phyloP scores from a whole-genome alignment of 1,139 yeast genomes.

The Candida anutae region DNA sequence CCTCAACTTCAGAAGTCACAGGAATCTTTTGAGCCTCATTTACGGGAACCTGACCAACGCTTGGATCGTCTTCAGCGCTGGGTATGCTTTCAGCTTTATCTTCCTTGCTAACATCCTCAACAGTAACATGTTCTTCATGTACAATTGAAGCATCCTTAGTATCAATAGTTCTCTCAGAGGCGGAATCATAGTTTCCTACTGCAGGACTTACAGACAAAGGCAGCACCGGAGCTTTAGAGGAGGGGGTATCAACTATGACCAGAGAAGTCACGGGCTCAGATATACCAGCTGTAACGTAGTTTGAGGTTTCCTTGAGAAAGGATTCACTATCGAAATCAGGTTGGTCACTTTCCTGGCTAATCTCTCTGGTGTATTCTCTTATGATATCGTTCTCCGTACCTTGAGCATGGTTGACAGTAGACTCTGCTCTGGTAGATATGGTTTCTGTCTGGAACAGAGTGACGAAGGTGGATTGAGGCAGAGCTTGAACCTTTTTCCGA shows the following conservation, averaged over 20 bases:
- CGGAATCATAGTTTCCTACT: not conserved
- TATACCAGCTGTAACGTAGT: too few species aligned
- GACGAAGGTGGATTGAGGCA: slow-evolving; percentile 19
- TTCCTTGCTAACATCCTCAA: not conserved
- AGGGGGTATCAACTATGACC: not conserved
- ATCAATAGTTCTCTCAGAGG: not conserved
- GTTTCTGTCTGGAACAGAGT: slow-evolving; percentile 3
- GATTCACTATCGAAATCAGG: slow-evolving; percentile 13
- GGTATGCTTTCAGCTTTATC: slow-evolving; percentile 1
- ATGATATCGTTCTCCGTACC: slow-evolving; percentile 7
- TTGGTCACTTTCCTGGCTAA: slow-evolving; percentile 10
- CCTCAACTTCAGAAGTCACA: too few species aligned
- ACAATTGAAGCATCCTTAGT: not conserved
- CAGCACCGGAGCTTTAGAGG: not conserved
- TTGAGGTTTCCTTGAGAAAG: slow-evolving; percentile 9
- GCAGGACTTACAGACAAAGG: not conserved
- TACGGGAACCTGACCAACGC: not conserved
- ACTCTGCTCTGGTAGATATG: slow-evolving; percentile 3
- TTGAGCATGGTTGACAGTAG: slow-evolving; percentile 1
- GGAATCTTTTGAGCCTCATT: slow-evolving; percentile 1
- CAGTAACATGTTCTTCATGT: slow-evolving; percentile 1
- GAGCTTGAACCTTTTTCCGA: slow-evolving; percentile 3
- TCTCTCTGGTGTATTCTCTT: slow-evolving; percentile 13
- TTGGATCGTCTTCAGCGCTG: not conserved
- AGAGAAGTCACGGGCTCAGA: slow-evolving; percentile 6